phyloP scores from a whole-genome alignment of 768 basidiomycete species.

The Tricholoma terreum region DNA sequence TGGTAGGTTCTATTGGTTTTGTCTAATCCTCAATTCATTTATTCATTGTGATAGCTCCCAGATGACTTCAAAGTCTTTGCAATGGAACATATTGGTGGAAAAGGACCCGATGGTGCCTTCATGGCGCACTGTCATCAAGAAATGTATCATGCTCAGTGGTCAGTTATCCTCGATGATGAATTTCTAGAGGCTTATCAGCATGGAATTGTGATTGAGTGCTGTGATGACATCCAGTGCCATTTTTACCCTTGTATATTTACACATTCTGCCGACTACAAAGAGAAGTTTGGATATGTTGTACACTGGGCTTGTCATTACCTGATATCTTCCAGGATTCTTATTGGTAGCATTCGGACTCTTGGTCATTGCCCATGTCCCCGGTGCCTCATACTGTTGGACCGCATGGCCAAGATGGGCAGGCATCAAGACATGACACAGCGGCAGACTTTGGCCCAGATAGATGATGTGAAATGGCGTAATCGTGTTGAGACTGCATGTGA shows the following conservation, averaged over 20 bases:
- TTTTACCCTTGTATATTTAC: neutral
- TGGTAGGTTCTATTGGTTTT: conserved; percentile 17
- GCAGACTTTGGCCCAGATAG: too few relatives aligned
- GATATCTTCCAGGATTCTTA: neutral
- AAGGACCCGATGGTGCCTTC: neutral
- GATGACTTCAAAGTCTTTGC: neutral
- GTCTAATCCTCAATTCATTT: neutral
- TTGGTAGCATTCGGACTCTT: neutral
- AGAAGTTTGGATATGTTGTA: conserved; percentile 10
- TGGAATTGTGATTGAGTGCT: conserved; percentile 8
- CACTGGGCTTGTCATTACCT: too few relatives aligned
- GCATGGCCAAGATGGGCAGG: neutral
- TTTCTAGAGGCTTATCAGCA: conserved; percentile 21
- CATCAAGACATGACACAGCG: neutral
- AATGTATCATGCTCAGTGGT: conserved; percentile 24
- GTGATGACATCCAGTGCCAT: neutral
- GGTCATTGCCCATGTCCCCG: neutral
- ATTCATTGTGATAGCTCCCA: neutral
- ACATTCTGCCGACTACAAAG: conserved; percentile 26
- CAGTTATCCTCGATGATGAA: conserved; percentile 15
- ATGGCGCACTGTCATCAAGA: conserved; percentile 21
- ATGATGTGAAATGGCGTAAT: too few relatives aligned
- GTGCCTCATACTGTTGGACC: neutral
- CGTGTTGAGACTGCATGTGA: too few relatives aligned
- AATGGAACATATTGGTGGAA: neutral